Base-by-base conservation (phyloP, 2,329 filamentous ascomycete genomes). In the Coniochaeta prunicola region DNA sequence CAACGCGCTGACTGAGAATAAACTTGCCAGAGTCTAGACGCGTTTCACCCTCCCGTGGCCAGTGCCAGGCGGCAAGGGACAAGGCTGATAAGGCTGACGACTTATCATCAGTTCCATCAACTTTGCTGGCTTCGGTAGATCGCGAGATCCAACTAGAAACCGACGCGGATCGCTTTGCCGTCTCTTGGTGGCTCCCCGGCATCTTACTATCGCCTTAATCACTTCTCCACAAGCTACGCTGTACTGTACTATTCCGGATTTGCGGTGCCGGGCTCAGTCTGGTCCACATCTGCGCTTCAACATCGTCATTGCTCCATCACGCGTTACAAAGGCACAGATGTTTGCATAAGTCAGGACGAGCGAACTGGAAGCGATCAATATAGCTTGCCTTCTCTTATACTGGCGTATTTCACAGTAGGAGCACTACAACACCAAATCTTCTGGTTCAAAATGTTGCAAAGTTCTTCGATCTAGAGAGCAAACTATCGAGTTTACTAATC, bases 1-100 rank as follows among this genome's bases (percentile, higher is more conserved):
- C 62, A 67, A 62, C 56, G 8, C 31, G 62, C 64, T 63, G 59
- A 63, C 62, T 63, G 59, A 61, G 13, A 4, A 17, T 24, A n/a
- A 15, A 36, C 12, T 21, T 21, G 36, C 36, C 17, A 15, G 8
- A 38, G 4, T 38, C 36, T 17, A n/a, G 9, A 6, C n/a, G 40
- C 12, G 19, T 45, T 9, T 5, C 45, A 28, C 45, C 24, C 30
- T 50, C 21, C n/a, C 45, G 21, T 50, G 21, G 45, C 24, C 45
- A 50, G 5, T 15, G 9, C 30, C 45, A 50, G 24, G 21, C 45
- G 24, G 45, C 40, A 26, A 50, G 30, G 13, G 5, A 50, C 45
- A 50, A 50, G 45, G 45, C 45, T 28, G 45, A 50, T 21, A 50
- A 30, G 21, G 21, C 24, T 50, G 45, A 30, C 1, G 45, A 24